A percentile compares a stretch with the other conserved stretches of the same genome.
Evolutionary conservation across 495 filamentous ascomycete genomes (phyloP).

Genomic region (Lasiosphaeria ovina): DNA sequence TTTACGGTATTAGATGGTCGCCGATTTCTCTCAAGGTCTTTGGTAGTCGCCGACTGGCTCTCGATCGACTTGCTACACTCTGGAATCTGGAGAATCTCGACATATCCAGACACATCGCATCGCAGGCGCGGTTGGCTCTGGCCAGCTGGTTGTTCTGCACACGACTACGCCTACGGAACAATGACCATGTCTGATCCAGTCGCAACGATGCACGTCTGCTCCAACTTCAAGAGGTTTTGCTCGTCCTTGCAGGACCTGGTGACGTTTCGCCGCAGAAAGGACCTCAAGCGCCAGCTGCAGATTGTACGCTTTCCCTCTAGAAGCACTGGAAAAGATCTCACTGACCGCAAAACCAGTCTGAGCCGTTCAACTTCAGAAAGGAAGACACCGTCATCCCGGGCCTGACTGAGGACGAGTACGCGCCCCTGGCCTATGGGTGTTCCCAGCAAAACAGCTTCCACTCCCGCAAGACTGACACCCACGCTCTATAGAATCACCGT

Average conservation of each 20-base stretch:
- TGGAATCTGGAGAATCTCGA: no score
- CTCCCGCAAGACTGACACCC: background rate
- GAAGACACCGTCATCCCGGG: conserved; percentile 38
- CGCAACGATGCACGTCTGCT: conserved; percentile 19
- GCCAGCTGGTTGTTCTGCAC: no score
- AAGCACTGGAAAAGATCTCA: background rate
- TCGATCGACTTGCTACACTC: no score
- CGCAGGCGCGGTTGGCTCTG: no score
- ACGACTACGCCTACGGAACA: no score
- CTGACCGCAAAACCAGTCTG: conserved; percentile 30
- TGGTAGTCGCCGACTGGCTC: no score
- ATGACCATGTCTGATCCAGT: no score
- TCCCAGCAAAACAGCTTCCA: background rate
- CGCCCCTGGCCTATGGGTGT: background rate
- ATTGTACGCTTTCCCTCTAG: conserved; percentile 21
- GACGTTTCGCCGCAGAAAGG: conserved; percentile 20
- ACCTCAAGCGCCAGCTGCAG: conserved; percentile 18
- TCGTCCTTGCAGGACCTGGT: conserved; percentile 24
- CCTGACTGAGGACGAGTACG: conserved; percentile 45
- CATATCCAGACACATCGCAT: no score
- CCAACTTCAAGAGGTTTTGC: conserved; percentile 27
- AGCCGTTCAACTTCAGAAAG: conserved; percentile 47
- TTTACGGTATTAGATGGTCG: no score
- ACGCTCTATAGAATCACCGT: conserved; percentile 28
- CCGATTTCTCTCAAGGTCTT: no score